These are phyloP conservation scores for Erodium texanum DNA, from an alignment of 441 rosid genomes.

Conservation along the genomic window DNA sequence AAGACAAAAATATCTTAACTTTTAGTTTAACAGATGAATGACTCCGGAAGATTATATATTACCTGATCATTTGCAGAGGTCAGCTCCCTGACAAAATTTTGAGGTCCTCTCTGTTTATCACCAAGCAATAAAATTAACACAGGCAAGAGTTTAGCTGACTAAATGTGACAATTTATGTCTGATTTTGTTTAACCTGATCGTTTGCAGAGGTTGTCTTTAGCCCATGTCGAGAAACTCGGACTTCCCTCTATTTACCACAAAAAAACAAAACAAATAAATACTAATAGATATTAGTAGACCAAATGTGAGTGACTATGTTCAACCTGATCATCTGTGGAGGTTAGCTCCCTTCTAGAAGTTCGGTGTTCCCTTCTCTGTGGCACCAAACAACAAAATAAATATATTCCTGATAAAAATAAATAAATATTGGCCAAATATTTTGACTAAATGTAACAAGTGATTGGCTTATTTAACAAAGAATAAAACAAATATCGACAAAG, in stretches of 20 bases:
- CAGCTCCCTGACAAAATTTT: not conserved
- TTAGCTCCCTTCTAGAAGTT: constrained; percentile 40
- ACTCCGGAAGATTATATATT: not conserved
- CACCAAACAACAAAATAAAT: constrained; percentile 13
- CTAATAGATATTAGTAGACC: not conserved
- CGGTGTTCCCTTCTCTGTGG: constrained; percentile 60
- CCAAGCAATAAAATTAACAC: not conserved
- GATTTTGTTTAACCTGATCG: not conserved
- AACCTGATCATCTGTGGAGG: constrained; percentile 21
- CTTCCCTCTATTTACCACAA: not conserved
- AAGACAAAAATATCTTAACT: not conserved
- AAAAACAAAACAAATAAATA: not conserved
- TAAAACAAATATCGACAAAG: not conserved
- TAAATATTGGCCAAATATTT: not conserved
- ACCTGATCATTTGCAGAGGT: constrained; percentile 1
- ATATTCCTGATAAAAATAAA: not conserved
- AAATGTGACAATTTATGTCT: not conserved
- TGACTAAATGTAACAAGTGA: not conserved
- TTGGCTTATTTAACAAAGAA: not conserved
- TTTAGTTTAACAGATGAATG: too few relatives aligned
- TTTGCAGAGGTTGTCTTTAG: not conserved
- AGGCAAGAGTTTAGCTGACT: constrained; percentile 1
- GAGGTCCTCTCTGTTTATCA: constrained; percentile 1
- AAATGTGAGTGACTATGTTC: not conserved
- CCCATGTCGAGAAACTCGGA: constrained; percentile 1